phyloP scores from a whole-genome alignment of 345 rosid species.

The Melastoma malabathricum region DNA sequence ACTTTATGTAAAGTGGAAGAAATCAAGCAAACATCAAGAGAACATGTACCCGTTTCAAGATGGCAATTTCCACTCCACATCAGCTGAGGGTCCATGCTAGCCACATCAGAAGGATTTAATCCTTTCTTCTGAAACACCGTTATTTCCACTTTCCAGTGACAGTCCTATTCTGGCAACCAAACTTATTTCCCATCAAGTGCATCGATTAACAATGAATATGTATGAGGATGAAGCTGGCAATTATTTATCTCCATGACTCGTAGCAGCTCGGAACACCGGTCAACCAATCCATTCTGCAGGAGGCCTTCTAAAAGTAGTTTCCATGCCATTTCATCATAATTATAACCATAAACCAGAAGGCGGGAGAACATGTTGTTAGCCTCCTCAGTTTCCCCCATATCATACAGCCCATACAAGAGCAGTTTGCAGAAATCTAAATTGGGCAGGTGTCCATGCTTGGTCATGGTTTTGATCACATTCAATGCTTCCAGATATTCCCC shows the following conservation, averaged over 20 bases:
- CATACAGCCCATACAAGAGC: conserved; percentile 53
- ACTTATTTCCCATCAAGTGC: conserved; percentile 30
- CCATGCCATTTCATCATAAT: conserved; percentile 77
- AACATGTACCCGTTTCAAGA: too few relatives aligned
- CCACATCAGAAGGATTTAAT: too few relatives aligned
- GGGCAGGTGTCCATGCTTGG: conserved; percentile 46
- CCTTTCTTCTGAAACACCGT: too few relatives aligned
- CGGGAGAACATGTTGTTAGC: conserved; percentile 34
- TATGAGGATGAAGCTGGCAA: conserved; percentile 46
- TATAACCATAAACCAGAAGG: conserved; percentile 49
- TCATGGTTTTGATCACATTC: conserved; percentile 33
- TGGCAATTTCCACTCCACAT: too few relatives aligned
- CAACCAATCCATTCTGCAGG: conserved; percentile 40
- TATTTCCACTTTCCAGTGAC: too few relatives aligned
- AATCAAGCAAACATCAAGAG: too few relatives aligned
- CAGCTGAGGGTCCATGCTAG: too few relatives aligned
- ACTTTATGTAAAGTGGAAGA: too few relatives aligned
- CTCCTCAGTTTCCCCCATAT: conserved; percentile 36
- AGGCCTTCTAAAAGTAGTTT: conserved; percentile 69
- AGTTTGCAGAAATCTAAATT: conserved; percentile 49
- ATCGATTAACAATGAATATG: conserved; percentile 45
- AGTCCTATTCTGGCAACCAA: neutral
- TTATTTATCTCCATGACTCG: conserved; percentile 50
- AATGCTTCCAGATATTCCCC: conserved; percentile 7
- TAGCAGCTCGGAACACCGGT: conserved; percentile 49